Conservation (phyloP, 169 alveolate species). For the Plasmodium gaboni region DNA sequence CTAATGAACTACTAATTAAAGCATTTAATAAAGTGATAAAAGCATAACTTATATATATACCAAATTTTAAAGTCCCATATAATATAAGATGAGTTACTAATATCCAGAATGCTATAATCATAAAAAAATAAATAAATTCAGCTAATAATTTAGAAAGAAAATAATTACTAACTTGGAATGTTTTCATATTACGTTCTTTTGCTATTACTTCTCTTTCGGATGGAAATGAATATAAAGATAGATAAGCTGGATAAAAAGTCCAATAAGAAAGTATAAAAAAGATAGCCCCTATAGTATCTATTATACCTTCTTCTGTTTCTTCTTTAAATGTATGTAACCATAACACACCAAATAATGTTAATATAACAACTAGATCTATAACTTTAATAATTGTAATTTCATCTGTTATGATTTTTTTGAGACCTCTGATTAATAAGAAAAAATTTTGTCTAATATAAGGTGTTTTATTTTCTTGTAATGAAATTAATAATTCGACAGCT, state of each 20-base stretch:
- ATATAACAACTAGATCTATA: conserved; percentile 31
- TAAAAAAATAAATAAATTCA: conserved; percentile 65
- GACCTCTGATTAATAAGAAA: conserved; percentile 48
- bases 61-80: conserved; percentile 49
- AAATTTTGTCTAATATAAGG: conserved; percentile 32
- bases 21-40: conserved; percentile 37
- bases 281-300: conserved; percentile 66
- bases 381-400: conserved; percentile 35
- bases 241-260: conserved; percentile 68
- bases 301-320: conserved; percentile 40
- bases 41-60: conserved; percentile 26
- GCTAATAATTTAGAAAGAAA: conserved; percentile 58
- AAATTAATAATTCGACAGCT: conserved; percentile 41
- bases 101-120: conserved; percentile 43
- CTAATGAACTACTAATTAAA: conserved; percentile 52
- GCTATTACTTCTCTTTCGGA: conserved; percentile 78
- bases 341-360: conserved; percentile 49
- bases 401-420: conserved; percentile 41
- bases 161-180: conserved; percentile 70
- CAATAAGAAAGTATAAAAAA: conserved; percentile 70
- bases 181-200: conserved; percentile 72
- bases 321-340: conserved; percentile 57
- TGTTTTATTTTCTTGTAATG: conserved; percentile 37
- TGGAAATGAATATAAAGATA: conserved; percentile 79
- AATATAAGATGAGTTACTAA: conserved; percentile 28